Conservation (phyloP, 441 rosid genomes). For the Biscutella auriculata region DNA sequence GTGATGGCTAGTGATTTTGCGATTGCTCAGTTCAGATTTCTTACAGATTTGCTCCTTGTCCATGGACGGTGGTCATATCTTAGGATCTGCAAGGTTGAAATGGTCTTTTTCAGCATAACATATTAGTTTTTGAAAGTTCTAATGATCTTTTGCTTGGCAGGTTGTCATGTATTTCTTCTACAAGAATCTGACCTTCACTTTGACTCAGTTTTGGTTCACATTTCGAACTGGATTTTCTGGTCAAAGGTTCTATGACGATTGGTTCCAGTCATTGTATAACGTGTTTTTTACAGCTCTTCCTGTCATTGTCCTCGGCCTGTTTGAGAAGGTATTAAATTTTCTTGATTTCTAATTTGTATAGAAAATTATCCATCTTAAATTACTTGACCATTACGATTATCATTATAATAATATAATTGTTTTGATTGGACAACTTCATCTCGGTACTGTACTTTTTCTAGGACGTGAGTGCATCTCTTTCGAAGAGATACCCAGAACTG, state of each 20-base stretch:
- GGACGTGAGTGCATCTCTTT: conserved; percentile 95
- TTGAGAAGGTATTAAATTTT: conserved; percentile 65
- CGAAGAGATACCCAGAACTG: conserved; percentile 87
- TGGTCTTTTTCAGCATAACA: conserved; percentile 1
- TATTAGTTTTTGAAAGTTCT: not conserved
- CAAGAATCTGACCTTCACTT: conserved; percentile 95
- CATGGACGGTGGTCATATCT: conserved; percentile 98
- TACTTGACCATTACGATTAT: not conserved
- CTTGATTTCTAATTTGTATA: not conserved
- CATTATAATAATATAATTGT: not conserved
- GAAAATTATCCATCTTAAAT: not conserved
- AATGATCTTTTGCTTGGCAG: conserved; percentile 40
- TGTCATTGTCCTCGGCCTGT: conserved; percentile 87
- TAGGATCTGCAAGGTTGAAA: conserved; percentile 91
- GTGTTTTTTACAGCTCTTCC: conserved; percentile 93
- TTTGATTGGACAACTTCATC: not conserved
- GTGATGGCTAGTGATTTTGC: conserved; percentile 99
- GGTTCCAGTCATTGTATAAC: conserved; percentile 97
- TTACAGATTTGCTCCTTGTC: conserved; percentile 91
- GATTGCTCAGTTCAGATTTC: conserved; percentile 89
- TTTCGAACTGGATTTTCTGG: conserved; percentile 97
- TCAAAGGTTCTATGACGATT: conserved; percentile 97
- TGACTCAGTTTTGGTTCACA: conserved; percentile 99
- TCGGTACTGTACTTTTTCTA: conserved; percentile 17
- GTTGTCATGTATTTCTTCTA: conserved; percentile 95